phyloP scores from a whole-genome alignment of 805 yeast genomes.

The Jamesozyma lodderae region DNA sequence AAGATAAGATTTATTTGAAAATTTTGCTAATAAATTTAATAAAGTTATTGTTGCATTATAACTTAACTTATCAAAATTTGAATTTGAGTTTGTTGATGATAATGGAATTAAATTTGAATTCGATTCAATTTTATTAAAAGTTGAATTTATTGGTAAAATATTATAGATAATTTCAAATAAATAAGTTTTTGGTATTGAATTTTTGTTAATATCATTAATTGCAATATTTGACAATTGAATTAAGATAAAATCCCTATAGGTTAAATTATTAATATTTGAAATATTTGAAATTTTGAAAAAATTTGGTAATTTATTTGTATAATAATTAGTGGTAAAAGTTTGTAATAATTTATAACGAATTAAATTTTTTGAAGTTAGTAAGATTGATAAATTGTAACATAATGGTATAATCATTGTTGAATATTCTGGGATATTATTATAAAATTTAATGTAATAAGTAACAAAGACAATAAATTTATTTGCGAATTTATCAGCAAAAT shows the following conservation, averaged over 20 bases:
- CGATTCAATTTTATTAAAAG: background rate
- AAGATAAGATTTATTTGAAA: slow-evolving; percentile 21
- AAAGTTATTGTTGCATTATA: slow-evolving; percentile 42
- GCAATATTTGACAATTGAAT: slow-evolving; percentile 42
- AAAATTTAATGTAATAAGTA: slow-evolving; percentile 48
- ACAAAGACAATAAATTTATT: slow-evolving; percentile 46
- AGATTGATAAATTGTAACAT: slow-evolving; percentile 43
- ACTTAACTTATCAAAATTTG: slow-evolving; percentile 27
- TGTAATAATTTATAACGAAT: slow-evolving; percentile 35
- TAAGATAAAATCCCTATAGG: slow-evolving; percentile 57
- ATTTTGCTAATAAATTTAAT: slow-evolving; percentile 33
- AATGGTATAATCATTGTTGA: slow-evolving; percentile 37
- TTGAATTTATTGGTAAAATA: slow-evolving; percentile 37
- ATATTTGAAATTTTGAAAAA: slow-evolving; percentile 36
- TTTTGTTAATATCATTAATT: slow-evolving; percentile 31
- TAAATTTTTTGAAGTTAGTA: slow-evolving; percentile 36
- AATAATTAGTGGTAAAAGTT: slow-evolving; percentile 38
- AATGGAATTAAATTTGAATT: background rate
- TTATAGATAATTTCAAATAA: slow-evolving; percentile 55
- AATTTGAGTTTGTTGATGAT: background rate
- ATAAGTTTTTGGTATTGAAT: slow-evolving; percentile 32
- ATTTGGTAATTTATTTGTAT: slow-evolving; percentile 43
- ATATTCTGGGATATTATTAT: slow-evolving; percentile 16
- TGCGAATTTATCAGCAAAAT: slow-evolving; percentile 39
- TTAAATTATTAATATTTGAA: slow-evolving; percentile 32